Conservation (phyloP, 805 yeast species). For the Sungouiozyma intestinalis region DNA sequence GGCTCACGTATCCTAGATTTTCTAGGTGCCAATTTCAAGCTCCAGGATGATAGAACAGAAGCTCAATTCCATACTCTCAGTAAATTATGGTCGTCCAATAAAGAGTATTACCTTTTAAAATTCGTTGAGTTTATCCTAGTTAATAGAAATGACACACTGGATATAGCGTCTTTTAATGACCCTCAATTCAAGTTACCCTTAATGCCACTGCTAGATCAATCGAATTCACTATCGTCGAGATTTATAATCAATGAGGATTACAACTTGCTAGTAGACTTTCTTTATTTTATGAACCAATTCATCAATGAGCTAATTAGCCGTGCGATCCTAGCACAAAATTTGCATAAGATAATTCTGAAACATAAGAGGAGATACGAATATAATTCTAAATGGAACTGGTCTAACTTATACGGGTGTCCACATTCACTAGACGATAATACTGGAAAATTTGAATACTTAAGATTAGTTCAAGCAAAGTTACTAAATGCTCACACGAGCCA, state of each 20-base stretch:
- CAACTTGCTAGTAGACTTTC: conserved; percentile 9
- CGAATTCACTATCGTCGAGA: neutral
- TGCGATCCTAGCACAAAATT: conserved; percentile 1
- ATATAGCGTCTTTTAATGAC: conserved; percentile 4
- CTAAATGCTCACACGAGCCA: neutral
- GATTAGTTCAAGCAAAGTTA: neutral
- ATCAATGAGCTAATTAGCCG: neutral
- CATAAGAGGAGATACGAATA: conserved; percentile 9
- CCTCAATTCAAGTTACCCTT: neutral
- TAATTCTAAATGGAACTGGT: conserved; percentile 6
- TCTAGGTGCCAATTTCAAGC: conserved; percentile 2
- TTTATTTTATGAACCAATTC: conserved; percentile 2
- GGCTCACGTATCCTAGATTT: conserved; percentile 14
- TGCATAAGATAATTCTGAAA: conserved; percentile 5
- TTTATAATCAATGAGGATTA: conserved; percentile 1
- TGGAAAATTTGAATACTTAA: neutral
- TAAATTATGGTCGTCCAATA: conserved; percentile 1
- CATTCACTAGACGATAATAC: neutral
- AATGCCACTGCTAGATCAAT: neutral
- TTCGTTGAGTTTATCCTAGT: conserved; percentile 2
- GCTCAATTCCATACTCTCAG: neutral
- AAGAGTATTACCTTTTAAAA: conserved; percentile 1
- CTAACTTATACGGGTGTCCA: neutral
- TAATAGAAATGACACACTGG: conserved; percentile 1
- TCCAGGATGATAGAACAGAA: neutral